Evolutionary conservation across 176 grass and related monocot genomes (phyloP), one percentile per base, ranked within the genome.

Genomic region (Avena atlantica): DNA sequence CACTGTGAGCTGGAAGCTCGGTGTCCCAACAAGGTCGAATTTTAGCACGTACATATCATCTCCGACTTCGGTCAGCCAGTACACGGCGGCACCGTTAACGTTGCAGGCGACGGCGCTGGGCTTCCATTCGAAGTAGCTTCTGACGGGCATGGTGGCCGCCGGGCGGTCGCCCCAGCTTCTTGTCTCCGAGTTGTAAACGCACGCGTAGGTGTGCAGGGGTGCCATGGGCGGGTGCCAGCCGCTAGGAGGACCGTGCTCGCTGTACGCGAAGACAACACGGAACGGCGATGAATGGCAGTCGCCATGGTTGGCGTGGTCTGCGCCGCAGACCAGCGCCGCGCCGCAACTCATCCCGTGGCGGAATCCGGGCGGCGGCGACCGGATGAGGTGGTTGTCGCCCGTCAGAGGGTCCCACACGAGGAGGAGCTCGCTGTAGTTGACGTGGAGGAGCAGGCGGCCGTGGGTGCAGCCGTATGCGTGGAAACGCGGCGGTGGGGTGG

Each of bases 281-380:
- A 72, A 72, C 1, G 69, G 69, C 40, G 69, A 72, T 10, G 69
- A 72, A 45, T 72, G 69, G 40, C 69, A 72, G 69, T 72, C 70
- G 70, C 10, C 70, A 21, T 45, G 19, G 70, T 72, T 12, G 40
- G 40, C 40, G 20, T 72, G 70, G 12, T 72, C 40, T 19, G 70
- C 70, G 40, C 12, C 40, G 10, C 40, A 72, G 40, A 72, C 40
- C 19, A 72, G 40, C 19, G 70, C 70, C 10, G 70, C 70, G 20
- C 40, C 40, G 70, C 70, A 72, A 20, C 19, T 72, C 19, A 45
- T 37, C 11, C 37, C 10, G 19, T 9, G 40, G 68, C 8, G 17
- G 37, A 72, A 72, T n/a, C 70, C 40, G 20, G 70, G 40, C 19
- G 70, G 40, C 40, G 40, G 19, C 3, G 70, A 47, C 11, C 10